Evolutionary conservation across 1,284 basidiomycete genomes (phyloP).

Genomic region (Tetrapyrgos nigripes): DNA sequence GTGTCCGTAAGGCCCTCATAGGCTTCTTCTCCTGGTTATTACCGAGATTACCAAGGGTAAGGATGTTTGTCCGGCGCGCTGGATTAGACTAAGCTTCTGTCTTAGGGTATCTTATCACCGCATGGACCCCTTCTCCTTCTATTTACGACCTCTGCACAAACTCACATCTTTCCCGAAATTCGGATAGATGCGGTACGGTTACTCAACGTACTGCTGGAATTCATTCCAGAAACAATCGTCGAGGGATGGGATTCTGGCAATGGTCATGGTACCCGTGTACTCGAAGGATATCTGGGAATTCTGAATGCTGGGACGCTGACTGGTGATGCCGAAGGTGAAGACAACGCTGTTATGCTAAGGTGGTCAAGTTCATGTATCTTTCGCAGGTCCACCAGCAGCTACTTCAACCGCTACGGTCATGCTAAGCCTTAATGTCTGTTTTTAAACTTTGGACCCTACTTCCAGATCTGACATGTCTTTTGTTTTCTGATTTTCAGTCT

Average conservation of each 20-base stretch:
- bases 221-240: slow-evolving; percentile 73
- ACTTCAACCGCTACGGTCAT: slow-evolving; percentile 70
- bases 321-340: slow-evolving; percentile 59
- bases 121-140: slow-evolving; percentile 81
- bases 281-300: slow-evolving; percentile 80
- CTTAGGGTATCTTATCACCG: slow-evolving; percentile 69
- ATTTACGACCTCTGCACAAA: slow-evolving; percentile 90
- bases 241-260: slow-evolving; percentile 67
- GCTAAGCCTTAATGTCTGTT: slow-evolving; percentile 65
- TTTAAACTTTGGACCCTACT: neutral
- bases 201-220: slow-evolving; percentile 80
- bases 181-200: slow-evolving; percentile 89
- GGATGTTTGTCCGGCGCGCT: slow-evolving; percentile 21
- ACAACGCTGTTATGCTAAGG: neutral
- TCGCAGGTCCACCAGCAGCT: slow-evolving; percentile 53
- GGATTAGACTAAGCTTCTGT: too few relatives aligned
- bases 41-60: slow-evolving; percentile 65
- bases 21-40: slow-evolving; percentile 78
- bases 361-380: slow-evolving; percentile 1
- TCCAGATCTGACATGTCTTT: slow-evolving; percentile 5
- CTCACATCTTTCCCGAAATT: slow-evolving; percentile 95
- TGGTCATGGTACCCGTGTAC: slow-evolving; percentile 64
- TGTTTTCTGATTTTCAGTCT: slow-evolving; percentile 49
- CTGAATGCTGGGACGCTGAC: slow-evolving; percentile 70
- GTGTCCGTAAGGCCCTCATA: slow-evolving; percentile 66